Base-by-base conservation (phyloP, 345 rosid genomes). In the Geranium rotundifolium region DNA sequence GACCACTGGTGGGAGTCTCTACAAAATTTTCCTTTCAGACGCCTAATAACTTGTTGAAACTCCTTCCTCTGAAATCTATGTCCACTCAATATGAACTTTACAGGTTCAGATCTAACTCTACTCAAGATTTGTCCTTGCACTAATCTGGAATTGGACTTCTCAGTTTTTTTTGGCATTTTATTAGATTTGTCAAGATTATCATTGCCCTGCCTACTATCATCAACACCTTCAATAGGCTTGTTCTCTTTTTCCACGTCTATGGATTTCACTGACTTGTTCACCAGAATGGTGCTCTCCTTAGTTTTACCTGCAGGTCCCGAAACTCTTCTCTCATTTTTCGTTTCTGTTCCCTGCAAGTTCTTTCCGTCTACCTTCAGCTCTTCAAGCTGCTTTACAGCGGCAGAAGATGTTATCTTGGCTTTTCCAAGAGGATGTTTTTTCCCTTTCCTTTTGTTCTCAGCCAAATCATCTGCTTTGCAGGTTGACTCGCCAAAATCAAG, bases 1-100 rank as follows among this genome's bases (percentile, higher is more conserved):
- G 95, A 90, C 96, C 99, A 93, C 16, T 86, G 90, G 79, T 93
- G 97, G 75, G 96, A 93, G 74, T 90, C 91, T 69, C 82, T 82
- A 72, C 95, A 93, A 54, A 70, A 65, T 77, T 80, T 88, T 41
- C 97, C 99, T 70, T 79, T 85, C 77, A 93, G 67, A 27, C 74
- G 64, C 75, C 73, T 83, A 64, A 90, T 74, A 31, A 85, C 73
- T 76, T 81, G 73, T 75, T 81, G 97, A 71, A 79, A 86, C 72
- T 83, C 85, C 67, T 86, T 86, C 65, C 95, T 88, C 74, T 86
- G 89, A 16, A 66, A 58, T 70, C 76, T 82, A 62, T 78, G 85
- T 29, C 96, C 97, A 75, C 92, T 81, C 67, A 88, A 67, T 59
- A 86, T 85, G 67, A 90, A 95, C 66, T 74, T 71, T 52, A 58